Evolutionary conservation across 1,284 basidiomycete species (phyloP).

Genomic region (Leccinum insolens): DNA sequence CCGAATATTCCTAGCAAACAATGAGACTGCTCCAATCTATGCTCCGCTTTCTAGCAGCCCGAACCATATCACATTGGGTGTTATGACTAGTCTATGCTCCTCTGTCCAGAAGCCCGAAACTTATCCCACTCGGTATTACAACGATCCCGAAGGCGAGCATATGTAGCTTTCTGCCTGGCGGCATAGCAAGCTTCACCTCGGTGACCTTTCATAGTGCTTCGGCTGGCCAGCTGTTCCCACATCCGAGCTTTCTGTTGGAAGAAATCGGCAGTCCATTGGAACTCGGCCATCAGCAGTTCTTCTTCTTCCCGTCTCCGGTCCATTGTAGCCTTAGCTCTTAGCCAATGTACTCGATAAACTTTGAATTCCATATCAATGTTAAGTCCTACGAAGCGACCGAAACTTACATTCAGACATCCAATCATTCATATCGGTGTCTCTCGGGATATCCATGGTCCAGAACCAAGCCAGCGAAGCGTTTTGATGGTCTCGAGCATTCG

Average conservation of each 20-base stretch:
- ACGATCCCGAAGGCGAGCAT: background rate
- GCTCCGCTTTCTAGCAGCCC: no score
- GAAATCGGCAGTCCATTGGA: background rate
- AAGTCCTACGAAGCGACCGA: background rate
- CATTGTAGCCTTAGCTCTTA: background rate
- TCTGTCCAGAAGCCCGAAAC: no score
- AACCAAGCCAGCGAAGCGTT: background rate
- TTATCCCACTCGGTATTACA: no score
- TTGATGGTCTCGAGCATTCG: background rate
- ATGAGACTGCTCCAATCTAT: no score
- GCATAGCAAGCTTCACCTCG: background rate
- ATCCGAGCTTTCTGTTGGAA: background rate
- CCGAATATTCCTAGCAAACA: no score
- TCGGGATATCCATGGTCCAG: background rate
- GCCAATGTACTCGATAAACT: background rate
- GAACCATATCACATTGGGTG: no score
- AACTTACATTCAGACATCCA: background rate
- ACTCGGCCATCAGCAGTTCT: background rate
- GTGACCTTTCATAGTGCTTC: background rate
- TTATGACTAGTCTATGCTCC: no score
- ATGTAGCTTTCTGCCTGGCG: background rate
- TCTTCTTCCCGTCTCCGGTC: background rate
- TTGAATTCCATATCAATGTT: background rate
- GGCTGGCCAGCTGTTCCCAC: background rate
- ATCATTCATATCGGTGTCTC: background rate